Percentiles rank a stretch among this genome's conserved stretches.
These are phyloP conservation scores for Moricandia arvensis DNA, from an alignment of 345 rosid genomes.

Conservation along the genomic window DNA sequence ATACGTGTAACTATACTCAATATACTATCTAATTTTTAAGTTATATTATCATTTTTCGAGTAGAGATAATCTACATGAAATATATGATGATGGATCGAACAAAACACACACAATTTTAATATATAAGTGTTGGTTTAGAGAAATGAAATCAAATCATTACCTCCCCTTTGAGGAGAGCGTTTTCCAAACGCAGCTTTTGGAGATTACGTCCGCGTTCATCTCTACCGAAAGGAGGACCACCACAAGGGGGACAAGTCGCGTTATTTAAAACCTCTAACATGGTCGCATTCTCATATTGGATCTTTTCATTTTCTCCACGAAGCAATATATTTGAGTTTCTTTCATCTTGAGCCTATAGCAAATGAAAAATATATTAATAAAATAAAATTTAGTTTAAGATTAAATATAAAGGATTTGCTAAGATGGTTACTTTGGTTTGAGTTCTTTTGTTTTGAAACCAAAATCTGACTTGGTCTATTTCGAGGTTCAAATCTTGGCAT, in stretches of 20 bases:
- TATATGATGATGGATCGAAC: neutral
- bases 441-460: constrained; percentile 91
- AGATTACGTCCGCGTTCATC: constrained; percentile 44
- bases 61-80: neutral
- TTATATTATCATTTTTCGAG: neutral
- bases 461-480: constrained; percentile 57
- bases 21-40: neutral
- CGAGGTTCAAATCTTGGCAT: constrained; percentile 52
- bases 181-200: constrained; percentile 48
- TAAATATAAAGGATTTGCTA: neutral
- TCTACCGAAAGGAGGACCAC: constrained; percentile 57
- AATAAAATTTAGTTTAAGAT: neutral
- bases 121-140: neutral
- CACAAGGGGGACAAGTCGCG: constrained; percentile 63
- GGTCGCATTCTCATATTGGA: constrained; percentile 50
- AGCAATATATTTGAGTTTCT: constrained; percentile 49
- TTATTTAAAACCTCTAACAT: constrained; percentile 54
- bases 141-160: constrained; percentile 21
- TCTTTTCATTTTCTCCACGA: constrained; percentile 57
- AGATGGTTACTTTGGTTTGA: constrained; percentile 53
- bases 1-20: no score
- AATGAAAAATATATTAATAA: neutral
- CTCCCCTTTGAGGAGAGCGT: constrained; percentile 49
- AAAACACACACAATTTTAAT: neutral
- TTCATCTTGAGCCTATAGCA: constrained; percentile 54